Percentiles rank a stretch among this genome's conserved stretches.
Evolutionary conservation across 2,329 filamentous ascomycete species (phyloP).

Genomic region (Alternaria longipes): DNA sequence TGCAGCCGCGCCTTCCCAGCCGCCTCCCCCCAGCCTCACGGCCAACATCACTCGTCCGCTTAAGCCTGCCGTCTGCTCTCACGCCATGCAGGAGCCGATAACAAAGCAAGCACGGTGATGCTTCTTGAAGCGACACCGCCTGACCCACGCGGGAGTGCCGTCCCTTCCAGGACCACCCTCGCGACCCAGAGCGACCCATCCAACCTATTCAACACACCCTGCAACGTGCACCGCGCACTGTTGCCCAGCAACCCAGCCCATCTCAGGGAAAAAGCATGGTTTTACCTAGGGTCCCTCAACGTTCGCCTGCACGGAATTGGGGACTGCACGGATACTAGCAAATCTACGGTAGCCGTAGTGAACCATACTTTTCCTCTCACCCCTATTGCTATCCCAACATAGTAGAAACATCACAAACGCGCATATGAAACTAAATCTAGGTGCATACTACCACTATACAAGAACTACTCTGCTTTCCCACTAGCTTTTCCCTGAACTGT

Average conservation of each 20-base stretch:
- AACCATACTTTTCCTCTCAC: not conserved
- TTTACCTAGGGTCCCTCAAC: not conserved
- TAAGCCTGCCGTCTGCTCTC: not conserved
- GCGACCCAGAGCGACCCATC: not conserved
- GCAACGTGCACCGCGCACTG: slow-evolving; percentile 5
- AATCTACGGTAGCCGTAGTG: not conserved
- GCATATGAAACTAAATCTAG: not conserved
- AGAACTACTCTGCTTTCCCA: slow-evolving; percentile 11
- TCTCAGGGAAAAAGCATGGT: slow-evolving; percentile 1
- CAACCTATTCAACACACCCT: not conserved
- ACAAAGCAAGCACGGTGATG: not conserved
- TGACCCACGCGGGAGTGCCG: slow-evolving; percentile 1
- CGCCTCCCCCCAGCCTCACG: slow-evolving; percentile 17
- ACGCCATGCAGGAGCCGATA: slow-evolving; percentile 4
- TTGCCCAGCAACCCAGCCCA: slow-evolving; percentile 14
- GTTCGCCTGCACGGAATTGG: not conserved
- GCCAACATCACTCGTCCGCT: slow-evolving; percentile 3
- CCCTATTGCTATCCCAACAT: not conserved
- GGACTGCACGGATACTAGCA: not conserved
- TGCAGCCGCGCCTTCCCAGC: slow-evolving; percentile 15
- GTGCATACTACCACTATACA: not conserved
- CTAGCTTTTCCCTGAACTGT: slow-evolving; percentile 1
- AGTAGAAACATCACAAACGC: not conserved
- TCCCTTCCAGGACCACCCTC: not conserved
- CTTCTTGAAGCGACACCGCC: not conserved